Base-by-base conservation (phyloP, 768 basidiomycete genomes). In the Suillus decipiens region DNA sequence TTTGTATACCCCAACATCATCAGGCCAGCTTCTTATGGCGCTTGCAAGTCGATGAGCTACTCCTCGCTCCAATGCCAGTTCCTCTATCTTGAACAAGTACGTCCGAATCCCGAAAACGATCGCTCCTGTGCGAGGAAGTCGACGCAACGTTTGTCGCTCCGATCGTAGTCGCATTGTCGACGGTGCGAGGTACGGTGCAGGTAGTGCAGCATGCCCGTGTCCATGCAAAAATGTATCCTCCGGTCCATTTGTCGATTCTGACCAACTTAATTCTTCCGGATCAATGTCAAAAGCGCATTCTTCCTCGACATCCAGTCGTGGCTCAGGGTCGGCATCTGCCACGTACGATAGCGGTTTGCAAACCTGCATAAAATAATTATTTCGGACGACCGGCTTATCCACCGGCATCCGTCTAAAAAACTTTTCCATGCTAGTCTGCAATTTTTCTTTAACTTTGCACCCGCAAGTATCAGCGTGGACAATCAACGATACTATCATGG, bases 51-150 rank as follows among this genome's bases (percentile, higher is more conserved):
- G 76, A 37, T 81, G 85, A 0, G 88, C 81, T 12, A 88, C 83
- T 0, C 85, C 88, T 9, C 76, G 76, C 71, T 90, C 90, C 59
- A 74, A 69, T 15, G 70, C 79, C 1, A 91, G 72, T 43, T 82
- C 80, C 28, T 78, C 80, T 41, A 89, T 71, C 24, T 83, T 83
- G 47, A 81, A 81, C 61, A 87, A 59, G 74, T 90, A 89, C 55
- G 86, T 87, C 43, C 89, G 80, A 68, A 90, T 87, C 59, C 86
- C 88, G 72, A 92, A 92, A 45, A 87, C 73, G 42, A 90, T 80
- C 2, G 83, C 88, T 12, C 89, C 89, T 47, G 84, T 85, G 4
- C 79, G 76, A 12, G 86, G 86, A 59, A 92, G 80, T 34, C 89
- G 78, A 45, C 89, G 78, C 63, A 91, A 74, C 37, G 85, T 87